Conservation (phyloP, 192 early-diverging fungal genomes). For the Chytriomyces sp. region DNA sequence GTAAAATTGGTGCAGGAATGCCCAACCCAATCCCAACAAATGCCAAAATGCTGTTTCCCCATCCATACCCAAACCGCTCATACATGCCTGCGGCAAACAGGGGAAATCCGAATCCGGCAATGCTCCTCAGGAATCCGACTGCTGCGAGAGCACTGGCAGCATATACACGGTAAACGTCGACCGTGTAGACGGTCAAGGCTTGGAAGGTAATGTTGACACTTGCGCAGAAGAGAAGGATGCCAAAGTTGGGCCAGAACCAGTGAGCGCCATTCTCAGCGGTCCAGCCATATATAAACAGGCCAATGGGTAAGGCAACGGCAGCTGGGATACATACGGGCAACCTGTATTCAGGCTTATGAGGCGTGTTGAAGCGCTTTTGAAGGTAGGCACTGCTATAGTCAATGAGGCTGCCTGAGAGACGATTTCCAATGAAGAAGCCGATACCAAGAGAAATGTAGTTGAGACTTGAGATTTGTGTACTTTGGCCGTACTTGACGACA, state of each 20-base stretch:
- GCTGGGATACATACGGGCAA: slow-evolving; percentile 23
- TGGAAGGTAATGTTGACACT: slow-evolving; percentile 19
- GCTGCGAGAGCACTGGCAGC: slow-evolving; percentile 18
- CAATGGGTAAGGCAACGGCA: slow-evolving; percentile 1
- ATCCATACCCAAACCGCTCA: slow-evolving; percentile 14
- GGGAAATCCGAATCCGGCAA: slow-evolving; percentile 27
- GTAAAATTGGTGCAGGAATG: slow-evolving; percentile 25
- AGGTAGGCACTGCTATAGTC: background rate
- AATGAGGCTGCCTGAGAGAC: background rate
- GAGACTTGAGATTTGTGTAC: background rate
- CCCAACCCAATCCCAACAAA: slow-evolving; percentile 20
- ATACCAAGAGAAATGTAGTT: slow-evolving; percentile 17
- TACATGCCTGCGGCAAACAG: slow-evolving; percentile 18
- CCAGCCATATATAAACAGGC: slow-evolving; percentile 25
- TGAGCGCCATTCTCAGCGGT: background rate
- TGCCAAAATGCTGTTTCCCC: slow-evolving; percentile 17
- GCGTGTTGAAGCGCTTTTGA: slow-evolving; percentile 21
- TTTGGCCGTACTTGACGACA: slow-evolving; percentile 8
- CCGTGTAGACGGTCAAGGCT: slow-evolving; percentile 16
- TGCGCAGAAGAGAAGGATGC: slow-evolving; percentile 7
- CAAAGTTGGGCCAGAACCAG: slow-evolving; percentile 18
- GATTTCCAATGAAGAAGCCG: slow-evolving; percentile 22
- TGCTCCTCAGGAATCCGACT: background rate
- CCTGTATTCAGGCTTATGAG: slow-evolving; percentile 24
- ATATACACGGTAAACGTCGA: slow-evolving; percentile 19